These are phyloP conservation scores for Pleomassaria siparia DNA, from an alignment of 2,329 filamentous ascomycete species.

Conservation along the genomic window DNA sequence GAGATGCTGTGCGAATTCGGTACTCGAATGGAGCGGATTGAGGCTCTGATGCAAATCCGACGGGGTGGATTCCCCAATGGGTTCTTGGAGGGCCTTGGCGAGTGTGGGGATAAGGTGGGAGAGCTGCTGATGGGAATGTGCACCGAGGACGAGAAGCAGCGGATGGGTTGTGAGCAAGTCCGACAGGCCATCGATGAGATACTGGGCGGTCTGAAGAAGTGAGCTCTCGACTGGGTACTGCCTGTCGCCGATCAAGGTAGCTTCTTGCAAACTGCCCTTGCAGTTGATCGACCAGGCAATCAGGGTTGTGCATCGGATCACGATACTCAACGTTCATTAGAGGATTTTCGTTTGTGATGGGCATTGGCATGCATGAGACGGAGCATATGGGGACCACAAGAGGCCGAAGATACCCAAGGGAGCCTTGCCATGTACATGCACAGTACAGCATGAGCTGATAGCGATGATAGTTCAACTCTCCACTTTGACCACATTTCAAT, in stretches of 20 bases:
- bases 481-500: not conserved
- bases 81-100: slow-evolving; percentile 26
- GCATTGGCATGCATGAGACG: not conserved
- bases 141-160: slow-evolving; percentile 27
- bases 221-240: too few relatives aligned
- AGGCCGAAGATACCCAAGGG: not conserved
- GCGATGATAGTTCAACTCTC: not conserved
- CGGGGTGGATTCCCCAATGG: slow-evolving; percentile 30
- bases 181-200: slow-evolving; percentile 23
- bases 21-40: slow-evolving; percentile 45
- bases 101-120: slow-evolving; percentile 21
- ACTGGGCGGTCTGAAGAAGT: slow-evolving; percentile 15
- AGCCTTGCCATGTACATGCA: not conserved
- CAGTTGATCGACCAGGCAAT: too few relatives aligned
- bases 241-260: too few relatives aligned
- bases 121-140: slow-evolving; percentile 36
- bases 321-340: too few relatives aligned
- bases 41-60: slow-evolving; percentile 39
- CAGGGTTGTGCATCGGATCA: too few relatives aligned
- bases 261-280: too few relatives aligned
- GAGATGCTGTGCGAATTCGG: slow-evolving; percentile 60
- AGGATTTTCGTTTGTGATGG: too few relatives aligned
- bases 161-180: slow-evolving; percentile 35
- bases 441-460: not conserved
- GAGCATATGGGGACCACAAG: not conserved